A percentile compares a stretch with the other conserved stretches of the same genome.
Conservation (phyloP, 2,329 filamentous ascomycete genomes). For the Monascus ruber region DNA sequence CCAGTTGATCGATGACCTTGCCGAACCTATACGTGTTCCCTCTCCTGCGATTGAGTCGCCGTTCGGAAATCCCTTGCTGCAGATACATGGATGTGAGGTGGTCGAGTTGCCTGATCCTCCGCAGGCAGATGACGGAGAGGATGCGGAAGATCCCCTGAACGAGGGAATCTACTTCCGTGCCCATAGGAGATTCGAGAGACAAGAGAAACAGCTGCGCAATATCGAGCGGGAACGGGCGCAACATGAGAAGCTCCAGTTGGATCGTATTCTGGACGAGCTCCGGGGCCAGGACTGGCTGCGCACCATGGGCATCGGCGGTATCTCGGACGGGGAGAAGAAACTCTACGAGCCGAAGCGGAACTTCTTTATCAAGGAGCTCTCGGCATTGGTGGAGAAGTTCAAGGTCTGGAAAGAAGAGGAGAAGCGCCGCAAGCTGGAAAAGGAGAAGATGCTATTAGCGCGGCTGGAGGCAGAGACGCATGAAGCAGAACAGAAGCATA, state of each 20-base stretch:
- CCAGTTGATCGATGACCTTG: constrained; percentile 52
- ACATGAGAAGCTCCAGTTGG: constrained; percentile 56
- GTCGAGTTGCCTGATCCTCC: constrained; percentile 33
- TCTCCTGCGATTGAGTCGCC: constrained; percentile 12
- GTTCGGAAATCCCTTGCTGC: constrained; percentile 26
- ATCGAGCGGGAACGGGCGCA: constrained; percentile 56
- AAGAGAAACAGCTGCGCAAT: constrained; percentile 57
- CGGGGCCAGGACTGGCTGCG: constrained; percentile 88
- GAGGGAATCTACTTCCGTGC: constrained; percentile 47
- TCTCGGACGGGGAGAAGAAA: constrained; percentile 78
- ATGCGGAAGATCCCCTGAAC: constrained; percentile 41
- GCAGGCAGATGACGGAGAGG: constrained; percentile 9
- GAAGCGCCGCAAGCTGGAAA: constrained; percentile 66
- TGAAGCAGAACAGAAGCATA: constrained; percentile 6
- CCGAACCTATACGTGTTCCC: constrained; percentile 17
- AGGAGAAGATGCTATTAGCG: constrained; percentile 45
- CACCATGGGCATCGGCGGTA: constrained; percentile 74
- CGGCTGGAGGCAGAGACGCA: constrained; percentile 13
- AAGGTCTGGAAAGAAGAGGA: constrained; percentile 80
- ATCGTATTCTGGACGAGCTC: constrained; percentile 64
- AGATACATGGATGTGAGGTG: constrained; percentile 28
- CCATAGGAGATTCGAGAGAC: constrained; percentile 50
- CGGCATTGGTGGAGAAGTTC: constrained; percentile 77
- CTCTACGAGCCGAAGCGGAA: constrained; percentile 75
- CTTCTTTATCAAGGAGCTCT: constrained; percentile 74